Conservation (phyloP, 2,329 filamentous ascomycete species). For the Elsinoe ampelina region DNA sequence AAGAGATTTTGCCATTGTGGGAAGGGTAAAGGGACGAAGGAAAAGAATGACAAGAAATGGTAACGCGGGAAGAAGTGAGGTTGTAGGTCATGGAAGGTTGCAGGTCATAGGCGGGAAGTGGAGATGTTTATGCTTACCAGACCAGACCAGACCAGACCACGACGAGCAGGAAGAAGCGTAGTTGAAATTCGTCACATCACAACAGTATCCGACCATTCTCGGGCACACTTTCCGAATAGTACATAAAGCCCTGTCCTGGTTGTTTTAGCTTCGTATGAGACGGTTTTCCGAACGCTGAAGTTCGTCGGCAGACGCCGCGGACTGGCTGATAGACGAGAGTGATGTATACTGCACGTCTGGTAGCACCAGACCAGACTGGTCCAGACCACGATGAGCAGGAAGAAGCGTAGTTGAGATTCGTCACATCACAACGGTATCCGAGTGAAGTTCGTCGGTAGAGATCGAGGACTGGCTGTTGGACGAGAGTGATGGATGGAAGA, state of each 20-base stretch:
- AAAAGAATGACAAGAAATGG: neutral
- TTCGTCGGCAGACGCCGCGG: too few species aligned
- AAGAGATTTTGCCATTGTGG: neutral
- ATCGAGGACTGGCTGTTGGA: neutral
- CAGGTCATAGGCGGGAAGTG: neutral
- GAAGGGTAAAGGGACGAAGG: neutral
- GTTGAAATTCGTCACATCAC: too few species aligned
- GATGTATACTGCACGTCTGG: too few species aligned
- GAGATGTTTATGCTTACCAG: neutral
- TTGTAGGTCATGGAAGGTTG: neutral
- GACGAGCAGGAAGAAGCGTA: too few species aligned
- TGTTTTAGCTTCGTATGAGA: neutral
- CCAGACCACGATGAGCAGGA: too few species aligned
- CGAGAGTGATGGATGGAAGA: neutral
- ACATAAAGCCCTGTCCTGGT: too few species aligned
- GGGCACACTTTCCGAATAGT: too few species aligned
- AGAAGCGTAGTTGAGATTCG: too few species aligned
- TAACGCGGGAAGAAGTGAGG: neutral
- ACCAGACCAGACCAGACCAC: too few species aligned
- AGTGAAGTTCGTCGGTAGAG: neutral
- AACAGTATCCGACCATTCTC: too few species aligned
- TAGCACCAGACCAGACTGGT: neutral
- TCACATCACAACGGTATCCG: too few species aligned
- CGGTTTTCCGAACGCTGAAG: neutral
- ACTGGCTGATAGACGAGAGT: too few species aligned